Evolutionary conservation across 495 filamentous ascomycete species (phyloP), one percentile per base, ranked within the genome.

Genomic region (Hypoxylon crocopeplum): DNA sequence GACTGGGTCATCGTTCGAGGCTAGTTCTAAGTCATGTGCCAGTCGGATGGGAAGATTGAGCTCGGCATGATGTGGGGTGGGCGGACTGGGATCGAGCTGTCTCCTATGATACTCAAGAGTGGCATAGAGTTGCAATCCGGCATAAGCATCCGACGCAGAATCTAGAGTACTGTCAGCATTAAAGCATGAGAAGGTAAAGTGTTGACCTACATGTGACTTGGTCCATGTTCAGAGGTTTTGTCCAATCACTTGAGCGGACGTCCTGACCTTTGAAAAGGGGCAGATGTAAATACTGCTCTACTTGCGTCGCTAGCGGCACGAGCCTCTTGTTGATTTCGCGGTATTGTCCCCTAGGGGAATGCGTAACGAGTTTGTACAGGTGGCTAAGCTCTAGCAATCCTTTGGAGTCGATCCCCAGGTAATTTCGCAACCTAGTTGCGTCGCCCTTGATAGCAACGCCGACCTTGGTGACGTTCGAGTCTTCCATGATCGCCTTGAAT

Each of bases 101-200:
- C 77, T 72, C 40, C 92, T 75, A 50, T 89, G 87, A 30, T 80
- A 69, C 63, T 96, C 83, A 56, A 96, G 79, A 1, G 76, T 72
- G 45, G 89, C 77, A 67, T 82, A 94, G 21, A 96, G 78, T 64
- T 88, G 86, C 13, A 93, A 59, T 24, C 86, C 85, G 46, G 90
- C 91, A 66, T 93, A 97, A 1, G 91, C 85, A 69, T 97, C 92
- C 1, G 85, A 83, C 12, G 91, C 91, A 6, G 91, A 90, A 75
- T 97, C 88, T 91, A 56, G 12, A 27, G 21, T n/a, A 21, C 2
- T 33, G 17, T 21, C 10, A 51, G 12, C 17, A 47, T 36, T 5
- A 19, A 52, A 12, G n/a, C 13, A 11, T 5, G 15, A 38, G 5
- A 7, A 21, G 15, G 22, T 17, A 33, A 1, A 34, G 29, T n/a